phyloP scores from a whole-genome alignment of 2,329 filamentous ascomycete genomes.

The Diaporthe sp. region DNA sequence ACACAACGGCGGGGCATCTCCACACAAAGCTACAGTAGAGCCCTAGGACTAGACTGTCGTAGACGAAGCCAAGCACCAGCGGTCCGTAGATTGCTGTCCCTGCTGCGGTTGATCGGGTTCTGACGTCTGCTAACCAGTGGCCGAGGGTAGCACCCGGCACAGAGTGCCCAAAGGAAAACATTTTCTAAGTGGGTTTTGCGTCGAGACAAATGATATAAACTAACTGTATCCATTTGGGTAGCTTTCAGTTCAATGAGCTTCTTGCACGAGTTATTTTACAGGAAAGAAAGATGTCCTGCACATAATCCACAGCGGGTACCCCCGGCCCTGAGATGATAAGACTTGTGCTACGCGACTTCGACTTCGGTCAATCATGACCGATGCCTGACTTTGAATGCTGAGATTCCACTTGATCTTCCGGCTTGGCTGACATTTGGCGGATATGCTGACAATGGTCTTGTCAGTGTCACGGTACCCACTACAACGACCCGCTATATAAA shows the following conservation, averaged over 20 bases:
- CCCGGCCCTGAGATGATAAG: not conserved
- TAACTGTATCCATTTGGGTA: not conserved
- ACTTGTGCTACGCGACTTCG: not conserved
- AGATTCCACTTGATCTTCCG: not conserved
- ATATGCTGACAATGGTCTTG: constrained; percentile 1
- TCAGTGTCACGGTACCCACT: no score
- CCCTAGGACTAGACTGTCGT: not conserved
- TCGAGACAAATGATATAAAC: not conserved
- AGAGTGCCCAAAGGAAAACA: not conserved
- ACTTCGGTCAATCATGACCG: not conserved
- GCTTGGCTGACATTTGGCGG: not conserved
- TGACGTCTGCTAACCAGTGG: not conserved
- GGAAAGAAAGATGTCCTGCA: not conserved
- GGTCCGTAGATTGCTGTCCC: constrained; percentile 5
- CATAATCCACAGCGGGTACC: not conserved
- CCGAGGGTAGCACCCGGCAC: not conserved
- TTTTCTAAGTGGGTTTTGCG: not conserved
- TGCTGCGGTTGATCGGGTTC: not conserved
- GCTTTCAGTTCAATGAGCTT: not conserved
- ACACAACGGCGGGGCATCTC: not conserved
- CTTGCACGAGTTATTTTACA: not conserved
- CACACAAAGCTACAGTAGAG: constrained; percentile 19
- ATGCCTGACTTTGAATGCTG: not conserved
- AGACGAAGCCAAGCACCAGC: not conserved
- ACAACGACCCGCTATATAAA: no score